Conservation (phyloP, 176 grass and related monocot genomes). For the Dendrocalamus sinicus region DNA sequence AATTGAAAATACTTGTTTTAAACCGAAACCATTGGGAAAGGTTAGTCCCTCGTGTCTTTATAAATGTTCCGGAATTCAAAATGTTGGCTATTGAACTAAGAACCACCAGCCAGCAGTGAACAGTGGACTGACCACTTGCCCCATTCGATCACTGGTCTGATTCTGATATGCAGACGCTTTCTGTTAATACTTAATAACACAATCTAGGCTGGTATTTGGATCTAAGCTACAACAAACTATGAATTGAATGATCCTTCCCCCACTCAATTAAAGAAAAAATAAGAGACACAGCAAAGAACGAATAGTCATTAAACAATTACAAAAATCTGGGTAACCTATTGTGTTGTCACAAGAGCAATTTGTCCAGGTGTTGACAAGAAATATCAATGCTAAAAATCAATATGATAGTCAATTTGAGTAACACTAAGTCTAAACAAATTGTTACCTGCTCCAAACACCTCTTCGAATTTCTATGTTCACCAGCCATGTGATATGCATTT, state of each 20-base stretch:
- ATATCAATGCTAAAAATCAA: slow-evolving; percentile 16
- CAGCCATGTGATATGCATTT: slow-evolving; percentile 85
- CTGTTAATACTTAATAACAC: background rate
- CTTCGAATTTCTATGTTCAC: slow-evolving; percentile 84
- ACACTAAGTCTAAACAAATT: background rate
- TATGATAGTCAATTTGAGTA: slow-evolving; percentile 29
- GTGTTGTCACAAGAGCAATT: slow-evolving; percentile 8
- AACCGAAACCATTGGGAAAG: background rate
- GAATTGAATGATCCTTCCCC: background rate
- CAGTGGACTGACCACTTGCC: background rate
- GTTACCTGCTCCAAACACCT: slow-evolving; percentile 94
- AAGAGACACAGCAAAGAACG: background rate
- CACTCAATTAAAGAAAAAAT: background rate
- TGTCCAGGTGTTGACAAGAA: background rate
- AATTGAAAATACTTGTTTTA: background rate
- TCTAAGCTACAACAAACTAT: background rate
- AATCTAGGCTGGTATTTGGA: background rate
- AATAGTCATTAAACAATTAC: background rate
- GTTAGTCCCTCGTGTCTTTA: background rate
- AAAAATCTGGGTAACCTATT: background rate
- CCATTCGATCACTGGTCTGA: background rate
- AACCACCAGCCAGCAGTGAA: background rate
- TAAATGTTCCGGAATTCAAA: background rate
- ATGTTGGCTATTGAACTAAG: background rate
- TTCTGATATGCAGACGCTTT: background rate